A percentile compares a stretch with the other conserved stretches of the same genome.
These are phyloP conservation scores for Cladosporium halotolerans DNA, from an alignment of 2,329 filamentous ascomycete species.

Conservation along the genomic window DNA sequence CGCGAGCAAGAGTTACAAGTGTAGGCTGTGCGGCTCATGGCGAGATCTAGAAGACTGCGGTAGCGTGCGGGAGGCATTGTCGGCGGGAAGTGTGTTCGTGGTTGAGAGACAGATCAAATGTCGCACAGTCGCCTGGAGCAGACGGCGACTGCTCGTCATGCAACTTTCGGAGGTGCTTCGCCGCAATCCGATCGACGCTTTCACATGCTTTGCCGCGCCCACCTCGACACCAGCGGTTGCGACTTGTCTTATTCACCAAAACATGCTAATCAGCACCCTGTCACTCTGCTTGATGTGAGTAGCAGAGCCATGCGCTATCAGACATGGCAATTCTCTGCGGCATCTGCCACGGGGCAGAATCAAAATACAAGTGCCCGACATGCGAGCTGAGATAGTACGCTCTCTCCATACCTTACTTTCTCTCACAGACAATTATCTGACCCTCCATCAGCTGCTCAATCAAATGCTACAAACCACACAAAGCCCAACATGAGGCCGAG, in stretches of 20 bases:
- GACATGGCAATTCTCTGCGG: slow-evolving; percentile 35
- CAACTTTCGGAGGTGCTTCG: slow-evolving; percentile 18
- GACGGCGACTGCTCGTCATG: neutral
- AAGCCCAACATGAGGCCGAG: slow-evolving; percentile 24
- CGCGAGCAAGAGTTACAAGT: slow-evolving; percentile 8
- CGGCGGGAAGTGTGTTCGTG: neutral
- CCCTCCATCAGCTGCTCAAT: slow-evolving; percentile 28
- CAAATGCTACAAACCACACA: slow-evolving; percentile 34
- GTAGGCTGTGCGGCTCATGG: slow-evolving; percentile 10
- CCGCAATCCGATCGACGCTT: slow-evolving; percentile 12
- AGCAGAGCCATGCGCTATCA: slow-evolving; percentile 12
- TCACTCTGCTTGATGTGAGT: neutral
- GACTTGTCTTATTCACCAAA: neutral
- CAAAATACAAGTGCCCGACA: slow-evolving; percentile 47
- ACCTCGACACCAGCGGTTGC: neutral
- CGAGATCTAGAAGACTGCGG: slow-evolving; percentile 25
- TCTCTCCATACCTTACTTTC: neutral
- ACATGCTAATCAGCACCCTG: neutral
- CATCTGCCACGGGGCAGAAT: slow-evolving; percentile 38
- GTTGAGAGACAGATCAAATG: neutral
- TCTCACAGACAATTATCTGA: neutral
- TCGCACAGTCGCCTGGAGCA: too few species aligned
- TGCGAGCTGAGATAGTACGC: slow-evolving; percentile 42
- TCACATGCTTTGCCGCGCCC: slow-evolving; percentile 7
- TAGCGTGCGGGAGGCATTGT: slow-evolving; percentile 27